These are phyloP conservation scores for Carex myosuroides DNA, from an alignment of 176 grass and related monocot genomes.

Conservation along the genomic window DNA sequence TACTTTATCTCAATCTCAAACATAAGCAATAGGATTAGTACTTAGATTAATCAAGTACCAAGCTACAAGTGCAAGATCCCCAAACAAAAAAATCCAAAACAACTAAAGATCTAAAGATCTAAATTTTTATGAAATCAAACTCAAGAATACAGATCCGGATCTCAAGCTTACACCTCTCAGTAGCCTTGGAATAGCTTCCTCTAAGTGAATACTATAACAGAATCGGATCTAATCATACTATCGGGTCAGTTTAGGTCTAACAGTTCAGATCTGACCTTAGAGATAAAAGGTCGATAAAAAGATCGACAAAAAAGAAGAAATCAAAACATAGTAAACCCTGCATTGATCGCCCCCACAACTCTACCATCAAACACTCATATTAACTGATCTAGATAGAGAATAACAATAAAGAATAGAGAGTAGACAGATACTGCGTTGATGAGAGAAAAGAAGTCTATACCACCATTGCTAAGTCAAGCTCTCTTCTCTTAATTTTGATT, in stretches of 20 bases:
- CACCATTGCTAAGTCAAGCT: background rate
- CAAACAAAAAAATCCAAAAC: background rate
- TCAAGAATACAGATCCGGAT: background rate
- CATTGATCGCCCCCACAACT: background rate
- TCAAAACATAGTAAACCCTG: background rate
- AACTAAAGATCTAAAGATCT: background rate
- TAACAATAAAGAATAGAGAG: background rate
- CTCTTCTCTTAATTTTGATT: background rate
- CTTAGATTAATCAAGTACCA: background rate
- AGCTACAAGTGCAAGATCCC: background rate
- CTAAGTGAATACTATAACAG: background rate
- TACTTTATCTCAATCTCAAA: background rate
- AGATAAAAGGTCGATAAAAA: background rate
- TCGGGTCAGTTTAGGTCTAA: background rate
- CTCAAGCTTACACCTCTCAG: background rate
- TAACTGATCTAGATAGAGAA: background rate
- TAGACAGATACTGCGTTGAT: background rate
- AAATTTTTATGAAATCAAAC: background rate
- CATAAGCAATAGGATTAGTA: background rate
- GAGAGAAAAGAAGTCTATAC: background rate
- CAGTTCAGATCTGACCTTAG: background rate
- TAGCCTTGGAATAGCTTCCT: background rate
- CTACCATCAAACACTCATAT: background rate
- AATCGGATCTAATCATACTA: background rate
- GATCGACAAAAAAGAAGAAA: background rate